Conservation (phyloP, 768 basidiomycete species). For the Hygrocybe punicea region DNA sequence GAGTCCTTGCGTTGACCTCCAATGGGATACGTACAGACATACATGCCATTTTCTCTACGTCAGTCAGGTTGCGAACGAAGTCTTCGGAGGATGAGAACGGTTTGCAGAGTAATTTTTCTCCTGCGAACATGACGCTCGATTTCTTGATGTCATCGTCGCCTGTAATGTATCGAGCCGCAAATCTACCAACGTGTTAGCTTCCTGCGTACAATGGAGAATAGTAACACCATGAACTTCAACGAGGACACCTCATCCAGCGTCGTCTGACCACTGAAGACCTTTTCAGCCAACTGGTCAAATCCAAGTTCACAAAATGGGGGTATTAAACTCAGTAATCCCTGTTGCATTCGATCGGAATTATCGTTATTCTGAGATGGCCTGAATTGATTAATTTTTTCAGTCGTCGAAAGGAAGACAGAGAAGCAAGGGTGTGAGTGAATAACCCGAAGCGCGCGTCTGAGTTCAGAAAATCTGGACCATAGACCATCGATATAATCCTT, state of each 20-base stretch:
- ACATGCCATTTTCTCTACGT: neutral
- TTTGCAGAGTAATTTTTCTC: neutral
- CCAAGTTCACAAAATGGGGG: conserved; percentile 19
- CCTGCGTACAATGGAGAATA: conserved; percentile 1
- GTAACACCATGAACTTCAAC: conserved; percentile 15
- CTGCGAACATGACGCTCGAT: neutral
- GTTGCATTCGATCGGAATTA: conserved; percentile 7
- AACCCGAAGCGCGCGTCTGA: conserved; percentile 11
- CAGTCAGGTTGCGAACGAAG: neutral
- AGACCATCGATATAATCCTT: neutral
- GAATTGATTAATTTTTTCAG: conserved; percentile 12
- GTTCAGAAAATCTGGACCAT: conserved; percentile 8
- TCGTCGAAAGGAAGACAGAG: conserved; percentile 16
- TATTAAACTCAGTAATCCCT: neutral
- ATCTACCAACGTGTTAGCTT: conserved; percentile 9
- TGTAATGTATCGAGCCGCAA: neutral
- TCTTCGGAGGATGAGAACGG: neutral
- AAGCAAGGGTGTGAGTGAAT: conserved; percentile 19
- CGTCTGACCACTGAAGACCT: conserved; percentile 1
- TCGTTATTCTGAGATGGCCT: conserved; percentile 8
- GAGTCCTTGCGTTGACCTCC: conserved; percentile 15
- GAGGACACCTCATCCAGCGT: conserved; percentile 15
- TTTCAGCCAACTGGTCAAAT: conserved; percentile 23
- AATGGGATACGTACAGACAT: conserved; percentile 18
- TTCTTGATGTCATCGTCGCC: neutral